These are phyloP conservation scores for Lentinula boryana DNA, from an alignment of 768 basidiomycete species.

Conservation along the genomic window DNA sequence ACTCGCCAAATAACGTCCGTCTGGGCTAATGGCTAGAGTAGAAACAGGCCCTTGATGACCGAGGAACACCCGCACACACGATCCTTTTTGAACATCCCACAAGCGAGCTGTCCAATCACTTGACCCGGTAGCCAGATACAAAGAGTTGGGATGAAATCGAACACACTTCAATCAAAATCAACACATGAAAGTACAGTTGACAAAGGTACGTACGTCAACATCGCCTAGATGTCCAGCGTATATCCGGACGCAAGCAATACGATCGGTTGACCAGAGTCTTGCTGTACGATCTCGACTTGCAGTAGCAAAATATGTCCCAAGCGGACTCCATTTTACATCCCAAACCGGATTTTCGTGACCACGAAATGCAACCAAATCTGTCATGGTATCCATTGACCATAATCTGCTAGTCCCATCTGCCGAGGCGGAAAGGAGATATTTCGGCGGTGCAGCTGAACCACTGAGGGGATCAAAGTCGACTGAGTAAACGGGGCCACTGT, in stretches of 20 bases:
- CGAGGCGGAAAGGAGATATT: conserved; percentile 85
- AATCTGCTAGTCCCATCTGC: conserved; percentile 87
- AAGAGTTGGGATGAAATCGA: conserved; percentile 94
- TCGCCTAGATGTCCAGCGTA: conserved; percentile 97
- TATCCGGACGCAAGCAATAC: conserved; percentile 78
- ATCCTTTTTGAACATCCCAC: conserved; percentile 97
- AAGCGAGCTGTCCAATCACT: conserved; percentile 93
- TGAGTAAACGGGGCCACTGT: conserved; percentile 94
- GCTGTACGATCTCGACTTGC: conserved; percentile 93
- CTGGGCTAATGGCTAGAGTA: conserved; percentile 84
- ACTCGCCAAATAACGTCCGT: conserved; percentile 90
- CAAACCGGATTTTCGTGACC: conserved; percentile 97
- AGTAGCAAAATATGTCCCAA: conserved; percentile 98
- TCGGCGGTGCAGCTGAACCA: conserved; percentile 82
- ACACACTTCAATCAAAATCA: conserved; percentile 56
- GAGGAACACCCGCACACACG: conserved; percentile 91
- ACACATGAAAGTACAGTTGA: not conserved
- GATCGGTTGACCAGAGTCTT: conserved; percentile 92
- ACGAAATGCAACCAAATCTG: conserved; percentile 88
- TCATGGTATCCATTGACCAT: conserved; percentile 95
- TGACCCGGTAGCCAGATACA: conserved; percentile 96
- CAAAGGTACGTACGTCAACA: conserved; percentile 72
- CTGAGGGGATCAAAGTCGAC: conserved; percentile 88
- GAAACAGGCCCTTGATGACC: conserved; percentile 91
- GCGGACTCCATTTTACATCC: conserved; percentile 99